These are phyloP conservation scores for Phytophthora citricola DNA, from an alignment of 352 stramenopile genomes.

Conservation along the genomic window DNA sequence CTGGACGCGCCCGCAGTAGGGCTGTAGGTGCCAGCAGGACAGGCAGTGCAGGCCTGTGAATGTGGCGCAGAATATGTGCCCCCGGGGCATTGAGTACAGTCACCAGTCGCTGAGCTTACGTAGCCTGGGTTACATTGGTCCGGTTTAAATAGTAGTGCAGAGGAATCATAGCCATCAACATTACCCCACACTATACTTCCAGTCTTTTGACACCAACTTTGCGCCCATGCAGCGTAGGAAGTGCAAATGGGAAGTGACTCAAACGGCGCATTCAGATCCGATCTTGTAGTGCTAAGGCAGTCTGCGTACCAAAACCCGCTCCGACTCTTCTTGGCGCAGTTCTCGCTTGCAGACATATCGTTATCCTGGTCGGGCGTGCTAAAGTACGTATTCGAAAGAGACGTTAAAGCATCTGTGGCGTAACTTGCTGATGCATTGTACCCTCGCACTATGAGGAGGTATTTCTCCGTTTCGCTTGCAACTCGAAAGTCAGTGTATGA, in stretches of 20 bases:
- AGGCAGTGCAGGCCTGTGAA: slow-evolving; percentile 40
- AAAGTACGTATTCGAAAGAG: slow-evolving; percentile 66
- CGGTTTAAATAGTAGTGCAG: slow-evolving; percentile 54
- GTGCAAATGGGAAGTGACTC: slow-evolving; percentile 49
- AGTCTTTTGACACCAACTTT: slow-evolving; percentile 55
- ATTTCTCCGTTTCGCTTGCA: slow-evolving; percentile 52
- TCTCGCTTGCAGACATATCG: slow-evolving; percentile 46
- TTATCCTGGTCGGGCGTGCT: slow-evolving; percentile 67
- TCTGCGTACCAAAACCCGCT: slow-evolving; percentile 71
- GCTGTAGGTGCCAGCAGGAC: slow-evolving; percentile 59
- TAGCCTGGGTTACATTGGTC: slow-evolving; percentile 45
- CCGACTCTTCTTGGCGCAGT: slow-evolving; percentile 52
- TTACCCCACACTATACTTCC: slow-evolving; percentile 66
- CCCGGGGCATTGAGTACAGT: slow-evolving; percentile 44
- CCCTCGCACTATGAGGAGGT: slow-evolving; percentile 49
- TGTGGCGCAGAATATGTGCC: slow-evolving; percentile 49
- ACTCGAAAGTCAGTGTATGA: slow-evolving; percentile 60
- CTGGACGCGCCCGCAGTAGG: slow-evolving; percentile 32
- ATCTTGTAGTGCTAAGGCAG: slow-evolving; percentile 43
- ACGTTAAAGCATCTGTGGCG: slow-evolving; percentile 47
- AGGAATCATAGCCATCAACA: slow-evolving; percentile 53
- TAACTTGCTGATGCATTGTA: slow-evolving; percentile 44
- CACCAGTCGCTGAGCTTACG: slow-evolving; percentile 14
- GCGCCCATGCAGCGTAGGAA: slow-evolving; percentile 51
- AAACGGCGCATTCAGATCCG: slow-evolving; percentile 63